Conservation (phyloP, 2,329 filamentous ascomycete species). For the Grosmannia clavigera region DNA sequence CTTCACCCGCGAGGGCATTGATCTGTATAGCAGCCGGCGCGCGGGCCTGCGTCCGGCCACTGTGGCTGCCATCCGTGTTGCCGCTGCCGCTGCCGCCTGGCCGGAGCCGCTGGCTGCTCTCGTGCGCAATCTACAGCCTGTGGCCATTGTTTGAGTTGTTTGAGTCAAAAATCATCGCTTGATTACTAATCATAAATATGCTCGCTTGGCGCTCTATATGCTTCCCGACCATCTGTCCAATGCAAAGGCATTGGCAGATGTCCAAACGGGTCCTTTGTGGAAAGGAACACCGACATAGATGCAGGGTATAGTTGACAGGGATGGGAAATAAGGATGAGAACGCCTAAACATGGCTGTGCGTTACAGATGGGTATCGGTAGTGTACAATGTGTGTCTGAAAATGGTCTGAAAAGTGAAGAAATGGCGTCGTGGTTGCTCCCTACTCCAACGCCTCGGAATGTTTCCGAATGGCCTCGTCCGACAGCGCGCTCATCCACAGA, state of each 20-base stretch:
- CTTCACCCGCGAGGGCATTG: slow-evolving; percentile 72
- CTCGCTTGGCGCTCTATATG: not conserved
- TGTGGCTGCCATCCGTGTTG: slow-evolving; percentile 4
- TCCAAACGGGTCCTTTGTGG: not conserved
- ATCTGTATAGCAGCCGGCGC: slow-evolving; percentile 57
- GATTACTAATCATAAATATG: slow-evolving; percentile 2
- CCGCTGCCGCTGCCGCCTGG: slow-evolving; percentile 25
- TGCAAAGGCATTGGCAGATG: no score
- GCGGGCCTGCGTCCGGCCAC: slow-evolving; percentile 48
- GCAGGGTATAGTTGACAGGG: no score
- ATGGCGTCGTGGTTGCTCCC: not conserved
- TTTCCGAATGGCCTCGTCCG: slow-evolving; percentile 59
- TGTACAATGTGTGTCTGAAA: no score
- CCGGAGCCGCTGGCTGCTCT: slow-evolving; percentile 42
- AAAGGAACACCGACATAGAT: not conserved
- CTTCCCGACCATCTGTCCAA: no score
- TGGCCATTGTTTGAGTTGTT: slow-evolving; percentile 27
- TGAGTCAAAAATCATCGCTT: slow-evolving; percentile 9
- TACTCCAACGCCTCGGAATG: slow-evolving; percentile 39
- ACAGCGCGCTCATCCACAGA: slow-evolving; percentile 71
- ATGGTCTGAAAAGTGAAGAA: no score
- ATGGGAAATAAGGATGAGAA: no score
- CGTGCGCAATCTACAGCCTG: slow-evolving; percentile 35
- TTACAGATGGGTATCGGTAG: not conserved
- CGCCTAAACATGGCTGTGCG: no score